Percentiles rank a stretch among this genome's conserved stretches.
Evolutionary conservation across 305 asterid species (phyloP).

Genomic region (Fraxinus nigra): DNA sequence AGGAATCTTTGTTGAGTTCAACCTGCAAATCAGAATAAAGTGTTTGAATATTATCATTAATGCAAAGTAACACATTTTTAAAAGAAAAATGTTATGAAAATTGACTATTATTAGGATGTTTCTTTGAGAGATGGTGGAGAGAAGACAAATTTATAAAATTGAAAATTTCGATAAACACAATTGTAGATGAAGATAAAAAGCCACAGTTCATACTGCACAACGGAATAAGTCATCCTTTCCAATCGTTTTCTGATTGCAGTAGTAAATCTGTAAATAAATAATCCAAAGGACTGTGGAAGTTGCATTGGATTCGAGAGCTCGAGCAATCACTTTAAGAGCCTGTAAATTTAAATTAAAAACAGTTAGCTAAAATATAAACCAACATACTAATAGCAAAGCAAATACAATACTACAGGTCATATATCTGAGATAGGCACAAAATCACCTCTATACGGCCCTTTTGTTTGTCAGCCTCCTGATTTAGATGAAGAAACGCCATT

Average conservation of each 20-base stretch:
- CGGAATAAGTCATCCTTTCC: slow-evolving; percentile 42
- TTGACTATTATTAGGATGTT: not conserved
- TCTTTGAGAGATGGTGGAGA: not conserved
- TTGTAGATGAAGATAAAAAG: not conserved
- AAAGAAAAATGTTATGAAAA: not conserved
- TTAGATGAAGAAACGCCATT: slow-evolving; percentile 39
- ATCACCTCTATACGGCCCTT: slow-evolving; percentile 41
- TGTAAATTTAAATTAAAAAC: slow-evolving; percentile 17
- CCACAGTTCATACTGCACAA: slow-evolving; percentile 37
- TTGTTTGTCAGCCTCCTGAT: slow-evolving; percentile 33
- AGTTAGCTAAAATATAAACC: slow-evolving; percentile 14
- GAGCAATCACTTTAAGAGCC: slow-evolving; percentile 46
- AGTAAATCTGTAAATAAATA: slow-evolving; percentile 43
- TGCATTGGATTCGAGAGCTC: slow-evolving; percentile 42
- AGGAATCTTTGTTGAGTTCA: slow-evolving; percentile 30
- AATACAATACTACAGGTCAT: slow-evolving; percentile 1
- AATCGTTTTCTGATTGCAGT: slow-evolving; percentile 42
- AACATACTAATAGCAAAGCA: slow-evolving; percentile 7
- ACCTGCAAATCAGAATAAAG: slow-evolving; percentile 31
- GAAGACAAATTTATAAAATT: not conserved
- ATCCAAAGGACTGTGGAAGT: slow-evolving; percentile 44
- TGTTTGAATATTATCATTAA: not conserved
- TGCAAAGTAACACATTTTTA: not conserved
- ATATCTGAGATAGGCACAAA: not conserved
- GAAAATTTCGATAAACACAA: not conserved